phyloP scores from a whole-genome alignment of 208 protist genomes.

The Crithidia acanthocephali region DNA sequence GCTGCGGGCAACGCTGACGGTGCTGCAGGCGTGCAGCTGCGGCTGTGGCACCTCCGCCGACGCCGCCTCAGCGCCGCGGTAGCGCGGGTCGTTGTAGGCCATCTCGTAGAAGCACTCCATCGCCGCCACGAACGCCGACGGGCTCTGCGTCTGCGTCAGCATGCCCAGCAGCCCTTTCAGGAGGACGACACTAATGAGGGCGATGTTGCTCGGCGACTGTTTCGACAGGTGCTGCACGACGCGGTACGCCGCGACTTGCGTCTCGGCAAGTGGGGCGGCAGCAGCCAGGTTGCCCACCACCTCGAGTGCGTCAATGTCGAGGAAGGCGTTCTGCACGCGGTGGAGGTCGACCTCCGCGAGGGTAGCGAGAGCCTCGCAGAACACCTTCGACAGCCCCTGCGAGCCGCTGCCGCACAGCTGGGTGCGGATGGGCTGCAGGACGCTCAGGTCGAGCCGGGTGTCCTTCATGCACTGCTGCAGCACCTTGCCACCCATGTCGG shows the following conservation, averaged over 20 bases:
- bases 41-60: slow-evolving; percentile 15
- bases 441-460: slow-evolving; percentile 42
- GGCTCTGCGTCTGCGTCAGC: slow-evolving; percentile 38
- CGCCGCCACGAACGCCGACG: slow-evolving; percentile 53
- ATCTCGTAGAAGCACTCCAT: slow-evolving; percentile 75
- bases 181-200: slow-evolving; percentile 46
- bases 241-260: slow-evolving; percentile 57
- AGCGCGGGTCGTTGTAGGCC: slow-evolving; percentile 63
- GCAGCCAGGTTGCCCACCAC: slow-evolving; percentile 51
- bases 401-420: slow-evolving; percentile 51
- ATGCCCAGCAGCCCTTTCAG: slow-evolving; percentile 47
- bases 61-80: background rate
- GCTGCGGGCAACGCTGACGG: background rate
- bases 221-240: slow-evolving; percentile 42
- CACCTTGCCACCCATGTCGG: slow-evolving; percentile 31
- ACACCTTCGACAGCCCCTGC: slow-evolving; percentile 41
- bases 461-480: slow-evolving; percentile 37
- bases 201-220: slow-evolving; percentile 58
- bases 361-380: slow-evolving; percentile 60
- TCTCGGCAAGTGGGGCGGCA: slow-evolving; percentile 47
- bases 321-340: slow-evolving; percentile 41
- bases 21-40: slow-evolving; percentile 18
- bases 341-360: slow-evolving; percentile 32
- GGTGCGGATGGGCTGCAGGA: slow-evolving; percentile 61
- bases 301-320: slow-evolving; percentile 77